Conservation (phyloP, 805 yeast genomes). For the Komagataella kurtzmanii region DNA sequence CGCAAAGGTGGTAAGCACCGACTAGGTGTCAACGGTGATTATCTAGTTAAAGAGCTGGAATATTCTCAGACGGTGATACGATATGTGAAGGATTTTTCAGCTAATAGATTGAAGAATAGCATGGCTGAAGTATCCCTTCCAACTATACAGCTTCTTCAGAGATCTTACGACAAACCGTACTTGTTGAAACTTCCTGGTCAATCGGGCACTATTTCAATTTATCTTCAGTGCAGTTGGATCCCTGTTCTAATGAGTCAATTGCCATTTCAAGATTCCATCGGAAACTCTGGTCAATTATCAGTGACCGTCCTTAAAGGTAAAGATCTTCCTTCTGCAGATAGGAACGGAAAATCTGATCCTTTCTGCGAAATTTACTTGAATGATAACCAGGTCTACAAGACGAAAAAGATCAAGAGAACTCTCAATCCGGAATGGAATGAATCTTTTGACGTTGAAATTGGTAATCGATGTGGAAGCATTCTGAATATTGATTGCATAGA, state of each 20-base stretch:
- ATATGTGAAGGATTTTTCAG: constrained; percentile 38
- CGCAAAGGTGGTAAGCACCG: constrained; percentile 20
- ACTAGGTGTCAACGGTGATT: constrained; percentile 49
- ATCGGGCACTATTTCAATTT: constrained; percentile 35
- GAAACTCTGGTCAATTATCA: constrained; percentile 53
- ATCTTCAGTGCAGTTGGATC: constrained; percentile 59
- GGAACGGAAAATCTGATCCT: constrained; percentile 91
- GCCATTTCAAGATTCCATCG: constrained; percentile 44
- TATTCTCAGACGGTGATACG: constrained; percentile 57
- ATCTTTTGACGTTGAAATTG: constrained; percentile 36
- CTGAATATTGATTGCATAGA: constrained; percentile 54
- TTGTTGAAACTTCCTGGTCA: constrained; percentile 27
- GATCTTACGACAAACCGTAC: constrained; percentile 50
- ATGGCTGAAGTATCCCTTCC: constrained; percentile 54
- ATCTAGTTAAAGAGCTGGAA: constrained; percentile 62
- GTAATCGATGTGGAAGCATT: constrained; percentile 47
- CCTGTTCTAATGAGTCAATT: constrained; percentile 48
- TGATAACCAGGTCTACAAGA: constrained; percentile 51
- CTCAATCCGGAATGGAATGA: constrained; percentile 87
- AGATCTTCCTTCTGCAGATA: constrained; percentile 60
- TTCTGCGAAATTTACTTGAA: constrained; percentile 59
- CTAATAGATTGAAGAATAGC: constrained; percentile 41
- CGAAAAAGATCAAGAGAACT: constrained; percentile 76
- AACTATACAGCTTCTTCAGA: constrained; percentile 48
- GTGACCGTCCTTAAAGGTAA: constrained; percentile 45